Base-by-base conservation (phyloP, 768 basidiomycete genomes). In the Gautieria morchelliformis region DNA sequence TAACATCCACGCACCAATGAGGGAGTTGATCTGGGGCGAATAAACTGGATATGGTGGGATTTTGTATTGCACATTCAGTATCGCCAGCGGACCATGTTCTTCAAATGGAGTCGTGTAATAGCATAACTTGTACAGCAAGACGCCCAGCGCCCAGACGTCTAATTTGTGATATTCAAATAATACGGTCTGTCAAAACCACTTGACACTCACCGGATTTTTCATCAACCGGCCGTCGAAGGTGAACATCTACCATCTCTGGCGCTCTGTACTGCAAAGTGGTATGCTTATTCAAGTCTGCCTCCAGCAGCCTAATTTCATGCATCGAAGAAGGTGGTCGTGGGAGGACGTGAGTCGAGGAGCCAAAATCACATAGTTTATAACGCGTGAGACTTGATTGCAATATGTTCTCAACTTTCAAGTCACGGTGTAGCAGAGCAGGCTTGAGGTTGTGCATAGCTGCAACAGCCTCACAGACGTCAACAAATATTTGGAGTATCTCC, bases 31-130 rank as follows among this genome's bases (percentile, higher is more conserved):
- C 60, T 88, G 81, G 5, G 76, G 70, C 2, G 93, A 94, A 68
- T 94, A 96, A 1, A 86, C 79, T 1, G 91, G 91, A 68, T 90
- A 93, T 35, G 89, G 81, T 2, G 92, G 93, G 48, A 89, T 88
- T 62, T 85, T 86, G 70, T 97, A 99, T 65, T 94, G 92, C 37
- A 94, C 94, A 66, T 97, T 97, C 61, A 98, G 76, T 61, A 98
- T 98, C 2, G 96, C 96, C 52, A 99, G 74, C 2, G 92, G 89
- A 0, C 95, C 95, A 63, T 97, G 93, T 66, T 97, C 95, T 70
- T 99, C 96, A 65, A 99, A 99, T 0, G 96, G 96, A 0, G 96
- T 99, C 0, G 94, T 99, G 70, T 99, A 99, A 72, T 97, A 99
- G 70, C 96, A 98, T 14, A 99, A 81, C 75, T 98, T 99, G 76